phyloP scores from a whole-genome alignment of 805 yeast species.

The Candida hungchunana region DNA sequence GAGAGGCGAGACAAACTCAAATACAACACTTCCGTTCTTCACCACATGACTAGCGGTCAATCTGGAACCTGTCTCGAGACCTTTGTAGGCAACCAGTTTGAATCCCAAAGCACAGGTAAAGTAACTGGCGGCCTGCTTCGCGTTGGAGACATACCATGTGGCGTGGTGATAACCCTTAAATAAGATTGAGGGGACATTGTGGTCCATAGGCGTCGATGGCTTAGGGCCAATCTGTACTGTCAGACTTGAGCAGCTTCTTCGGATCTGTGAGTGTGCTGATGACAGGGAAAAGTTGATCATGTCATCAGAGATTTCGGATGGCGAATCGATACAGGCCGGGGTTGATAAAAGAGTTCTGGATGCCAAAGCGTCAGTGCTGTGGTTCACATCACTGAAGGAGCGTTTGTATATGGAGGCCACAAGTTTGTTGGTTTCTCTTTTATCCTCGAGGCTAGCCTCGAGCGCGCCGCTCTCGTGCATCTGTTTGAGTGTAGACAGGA shows the following conservation, averaged over 20 bases:
- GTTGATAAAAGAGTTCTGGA: too few species aligned
- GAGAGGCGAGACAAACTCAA: conserved; percentile 43
- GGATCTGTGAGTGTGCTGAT: background rate
- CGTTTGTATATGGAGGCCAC: background rate
- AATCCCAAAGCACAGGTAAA: conserved; percentile 61
- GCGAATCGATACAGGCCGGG: too few species aligned
- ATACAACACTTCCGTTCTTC: conserved; percentile 46
- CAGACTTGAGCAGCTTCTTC: conserved; percentile 4
- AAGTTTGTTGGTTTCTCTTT: background rate
- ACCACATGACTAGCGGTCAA: conserved; percentile 57
- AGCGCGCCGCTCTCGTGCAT: too few species aligned
- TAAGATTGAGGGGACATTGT: conserved; percentile 1
- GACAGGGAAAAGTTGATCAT: too few species aligned
- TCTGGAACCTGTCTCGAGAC: conserved; percentile 65
- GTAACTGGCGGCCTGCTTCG: conserved; percentile 55
- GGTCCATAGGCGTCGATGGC: background rate
- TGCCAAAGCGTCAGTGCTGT: too few species aligned
- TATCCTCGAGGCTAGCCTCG: background rate
- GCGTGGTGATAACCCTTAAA: conserved; percentile 55
- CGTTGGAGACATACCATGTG: conserved; percentile 70
- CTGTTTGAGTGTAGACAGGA: too few species aligned
- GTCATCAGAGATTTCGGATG: too few species aligned
- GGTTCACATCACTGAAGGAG: too few species aligned
- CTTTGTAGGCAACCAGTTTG: conserved; percentile 53
- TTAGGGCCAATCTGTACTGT: conserved; percentile 4